These are phyloP conservation scores for Alternaria postmessia DNA, from an alignment of 2,329 filamentous ascomycete species.

Conservation along the genomic window DNA sequence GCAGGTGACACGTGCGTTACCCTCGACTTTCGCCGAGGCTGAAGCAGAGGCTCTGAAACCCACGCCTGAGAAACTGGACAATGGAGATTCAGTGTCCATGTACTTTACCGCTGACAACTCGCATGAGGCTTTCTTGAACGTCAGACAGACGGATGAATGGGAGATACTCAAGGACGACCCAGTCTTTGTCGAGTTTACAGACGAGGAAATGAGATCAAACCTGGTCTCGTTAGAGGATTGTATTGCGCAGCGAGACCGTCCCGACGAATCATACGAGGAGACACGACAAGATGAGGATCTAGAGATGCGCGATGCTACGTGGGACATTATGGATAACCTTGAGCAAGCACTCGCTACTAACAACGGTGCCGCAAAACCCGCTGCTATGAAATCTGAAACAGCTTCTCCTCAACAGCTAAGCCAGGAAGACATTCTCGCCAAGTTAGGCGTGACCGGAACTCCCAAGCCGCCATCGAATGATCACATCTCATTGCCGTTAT, in stretches of 20 bases:
- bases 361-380: slow-evolving; percentile 20
- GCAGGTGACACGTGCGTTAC: slow-evolving; percentile 53
- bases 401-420: slow-evolving; percentile 23
- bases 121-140: slow-evolving; percentile 56
- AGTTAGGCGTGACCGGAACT: slow-evolving; percentile 48
- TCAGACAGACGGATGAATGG: slow-evolving; percentile 61
- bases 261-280: slow-evolving; percentile 38
- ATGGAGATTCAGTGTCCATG: slow-evolving; percentile 59
- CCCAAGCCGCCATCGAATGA: slow-evolving; percentile 46
- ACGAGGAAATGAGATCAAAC: slow-evolving; percentile 46
- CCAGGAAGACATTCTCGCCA: slow-evolving; percentile 50
- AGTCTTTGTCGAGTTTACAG: slow-evolving; percentile 58
- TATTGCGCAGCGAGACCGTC: slow-evolving; percentile 51
- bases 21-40: slow-evolving; percentile 54
- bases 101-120: slow-evolving; percentile 57
- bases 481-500: slow-evolving; percentile 20
- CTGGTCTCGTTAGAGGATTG: slow-evolving; percentile 56
- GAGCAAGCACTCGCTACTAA: slow-evolving; percentile 48
- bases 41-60: slow-evolving; percentile 54
- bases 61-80: slow-evolving; percentile 44
- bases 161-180: slow-evolving; percentile 59
- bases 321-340: slow-evolving; percentile 52
- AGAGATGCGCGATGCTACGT: slow-evolving; percentile 46
- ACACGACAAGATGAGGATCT: slow-evolving; percentile 38
- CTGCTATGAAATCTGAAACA: slow-evolving; percentile 1